These are phyloP conservation scores for Ramaria rubella DNA, from an alignment of 768 basidiomycete genomes.

Conservation along the genomic window DNA sequence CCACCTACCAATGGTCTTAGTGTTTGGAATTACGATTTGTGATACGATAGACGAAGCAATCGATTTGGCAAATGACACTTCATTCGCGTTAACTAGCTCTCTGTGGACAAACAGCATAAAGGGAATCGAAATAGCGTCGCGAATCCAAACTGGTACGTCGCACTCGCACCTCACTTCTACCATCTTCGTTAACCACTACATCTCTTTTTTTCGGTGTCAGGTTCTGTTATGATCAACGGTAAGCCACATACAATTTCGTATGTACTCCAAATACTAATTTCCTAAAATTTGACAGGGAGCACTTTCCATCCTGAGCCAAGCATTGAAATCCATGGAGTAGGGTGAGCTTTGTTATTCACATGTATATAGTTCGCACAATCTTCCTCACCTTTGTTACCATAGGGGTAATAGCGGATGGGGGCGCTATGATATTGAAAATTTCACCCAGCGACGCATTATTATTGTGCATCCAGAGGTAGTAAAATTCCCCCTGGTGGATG, in stretches of 20 bases:
- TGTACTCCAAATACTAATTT: not conserved
- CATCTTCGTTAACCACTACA: not conserved
- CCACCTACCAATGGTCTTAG: conserved; percentile 18
- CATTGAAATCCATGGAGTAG: conserved; percentile 36
- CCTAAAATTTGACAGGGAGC: conserved; percentile 25
- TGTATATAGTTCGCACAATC: not conserved
- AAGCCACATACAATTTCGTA: conserved; percentile 39
- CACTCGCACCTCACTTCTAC: not conserved
- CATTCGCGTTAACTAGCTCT: conserved; percentile 44
- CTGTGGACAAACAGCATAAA: conserved; percentile 47
- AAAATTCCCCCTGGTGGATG: conserved; percentile 10
- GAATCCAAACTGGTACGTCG: conserved; percentile 40
- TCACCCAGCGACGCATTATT: conserved; percentile 40
- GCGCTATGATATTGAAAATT: conserved; percentile 44
- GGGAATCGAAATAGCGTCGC: conserved; percentile 36
- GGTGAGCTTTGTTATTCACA: conserved; percentile 29
- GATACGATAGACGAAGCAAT: conserved; percentile 49
- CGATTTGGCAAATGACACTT: conserved; percentile 46
- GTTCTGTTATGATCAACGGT: conserved; percentile 12
- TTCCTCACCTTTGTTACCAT: not conserved
- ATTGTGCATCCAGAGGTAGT: conserved; percentile 33
- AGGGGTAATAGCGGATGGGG: conserved; percentile 41
- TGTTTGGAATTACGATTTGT: conserved; percentile 38
- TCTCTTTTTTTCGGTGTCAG: not conserved
- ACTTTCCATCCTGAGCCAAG: conserved; percentile 40